Evolutionary conservation across 345 rosid genomes (phyloP), one percentile per base, ranked within the genome.

Genomic region (Aquilaria sinensis): DNA sequence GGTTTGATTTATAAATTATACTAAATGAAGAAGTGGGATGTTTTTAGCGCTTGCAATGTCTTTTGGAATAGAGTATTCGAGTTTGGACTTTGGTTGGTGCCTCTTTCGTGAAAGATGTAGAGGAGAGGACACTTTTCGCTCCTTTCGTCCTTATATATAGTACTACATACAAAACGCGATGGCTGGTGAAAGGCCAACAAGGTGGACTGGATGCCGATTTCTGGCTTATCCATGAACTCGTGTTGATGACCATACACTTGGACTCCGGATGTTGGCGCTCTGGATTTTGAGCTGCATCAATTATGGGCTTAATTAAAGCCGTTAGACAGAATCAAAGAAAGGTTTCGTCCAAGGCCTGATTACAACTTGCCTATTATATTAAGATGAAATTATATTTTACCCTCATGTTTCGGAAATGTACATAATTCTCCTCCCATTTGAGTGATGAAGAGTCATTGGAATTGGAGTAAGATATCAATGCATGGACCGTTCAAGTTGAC

Each of bases 71-170:
- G 69, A 68, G 37, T 53, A 12, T 53, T 7, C 1, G 29, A 10
- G 15, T 52, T 8, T 31, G 12, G 37, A 32, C 43, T 2, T 37
- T 9, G 5, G 43, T 0, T 37, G 43, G 8, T 37, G 12, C 5
- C 10, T 14, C 30, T 56, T 55, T 67, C 77, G 6, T 60, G 73
- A 68, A 73, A 29, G 47, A 9, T 73, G 70, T 64, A 16, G 67
- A 64, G 51, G 52, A 6, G 12, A 23, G 23, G 23, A 23, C 23
- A 23, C 13, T 45, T 6, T 6, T 12, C 16, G 59, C 23, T 12
- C 1, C 32, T 62, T 16, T 4, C 2, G 9, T 13, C 46, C 53
- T 54, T 33, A 13, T 13, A 33, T 47, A 7, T 43, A 50, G 5
- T 12, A 61, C 16, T 2, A 30, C 31, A 33, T 50, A 10, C 51